Evolutionary conservation across 176 grass and related monocot species (phyloP).

Genomic region (Metroxylon sagu): DNA sequence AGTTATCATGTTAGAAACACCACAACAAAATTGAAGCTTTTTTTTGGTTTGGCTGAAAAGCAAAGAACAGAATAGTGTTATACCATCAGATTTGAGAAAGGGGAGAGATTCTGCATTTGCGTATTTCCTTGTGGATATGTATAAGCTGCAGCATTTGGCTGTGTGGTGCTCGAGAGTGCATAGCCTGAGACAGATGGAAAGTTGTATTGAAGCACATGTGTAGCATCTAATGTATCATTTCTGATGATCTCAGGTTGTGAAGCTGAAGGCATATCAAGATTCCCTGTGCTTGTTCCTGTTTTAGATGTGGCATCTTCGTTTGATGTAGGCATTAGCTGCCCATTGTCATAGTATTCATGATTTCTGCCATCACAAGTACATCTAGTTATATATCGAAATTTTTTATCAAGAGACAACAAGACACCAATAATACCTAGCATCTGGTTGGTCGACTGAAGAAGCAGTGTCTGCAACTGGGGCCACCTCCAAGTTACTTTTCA

Average conservation of each 20-base stretch:
- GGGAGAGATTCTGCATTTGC: neutral
- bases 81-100: conserved; percentile 56
- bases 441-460: conserved; percentile 45
- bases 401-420: conserved; percentile 1
- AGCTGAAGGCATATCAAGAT: conserved; percentile 58
- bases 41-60: neutral
- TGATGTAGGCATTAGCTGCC: conserved; percentile 26
- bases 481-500: conserved; percentile 39
- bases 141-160: conserved; percentile 5
- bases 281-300: conserved; percentile 45
- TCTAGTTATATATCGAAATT: conserved; percentile 5
- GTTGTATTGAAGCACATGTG: conserved; percentile 66
- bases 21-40: too few relatives aligned
- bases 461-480: conserved; percentile 30
- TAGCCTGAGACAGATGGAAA: conserved; percentile 63
- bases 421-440: conserved; percentile 41
- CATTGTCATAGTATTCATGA: conserved; percentile 59
- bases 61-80: neutral
- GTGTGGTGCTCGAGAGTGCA: conserved; percentile 39
- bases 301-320: conserved; percentile 38
- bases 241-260: conserved; percentile 60
- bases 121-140: neutral
- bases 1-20: too few relatives aligned
- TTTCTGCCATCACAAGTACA: conserved; percentile 41
- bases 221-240: conserved; percentile 43